phyloP scores from a whole-genome alignment of 345 rosid species.

The Pugionium dolabratum region DNA sequence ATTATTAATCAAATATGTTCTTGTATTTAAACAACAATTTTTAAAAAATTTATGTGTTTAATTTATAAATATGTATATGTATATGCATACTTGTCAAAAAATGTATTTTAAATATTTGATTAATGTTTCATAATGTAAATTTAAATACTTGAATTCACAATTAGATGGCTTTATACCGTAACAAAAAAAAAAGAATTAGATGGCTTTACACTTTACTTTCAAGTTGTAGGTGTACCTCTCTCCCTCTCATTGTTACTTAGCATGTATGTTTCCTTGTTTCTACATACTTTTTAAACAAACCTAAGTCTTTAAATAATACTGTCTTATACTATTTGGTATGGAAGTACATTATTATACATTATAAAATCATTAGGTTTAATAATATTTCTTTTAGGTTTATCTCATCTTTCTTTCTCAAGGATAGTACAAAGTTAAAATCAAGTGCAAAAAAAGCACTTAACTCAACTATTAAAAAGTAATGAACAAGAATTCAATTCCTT shows the following conservation, averaged over 20 bases:
- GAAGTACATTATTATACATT: constrained; percentile 6
- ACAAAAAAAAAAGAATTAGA: not conserved
- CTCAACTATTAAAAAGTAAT: constrained; percentile 46
- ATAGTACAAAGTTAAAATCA: constrained; percentile 38
- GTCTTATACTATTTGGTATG: constrained; percentile 11
- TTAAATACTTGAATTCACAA: constrained; percentile 2
- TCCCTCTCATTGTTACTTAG: constrained; percentile 32
- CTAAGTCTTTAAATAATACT: constrained; percentile 8
- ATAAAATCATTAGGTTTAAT: constrained; percentile 19
- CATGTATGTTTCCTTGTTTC: constrained; percentile 26
- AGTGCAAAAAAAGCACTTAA: constrained; percentile 35
- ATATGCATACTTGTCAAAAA: constrained; percentile 18
- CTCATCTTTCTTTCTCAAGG: constrained; percentile 33
- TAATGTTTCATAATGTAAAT: constrained; percentile 15
- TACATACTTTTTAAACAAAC: constrained; percentile 32
- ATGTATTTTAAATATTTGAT: not conserved
- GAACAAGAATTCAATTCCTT: constrained; percentile 59
- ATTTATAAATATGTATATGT: not conserved
- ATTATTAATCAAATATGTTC: constrained; percentile 15
- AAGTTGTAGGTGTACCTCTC: constrained; percentile 37
- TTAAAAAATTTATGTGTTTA: no score
- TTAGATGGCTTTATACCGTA: constrained; percentile 5
- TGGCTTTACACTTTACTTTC: constrained; percentile 26
- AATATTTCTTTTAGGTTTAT: constrained; percentile 8
- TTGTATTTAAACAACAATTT: not conserved